Percentiles rank a stretch among this genome's conserved stretches.
phyloP scores from a whole-genome alignment of 306 rosid genomes.

The Begonia peltatifolia region DNA sequence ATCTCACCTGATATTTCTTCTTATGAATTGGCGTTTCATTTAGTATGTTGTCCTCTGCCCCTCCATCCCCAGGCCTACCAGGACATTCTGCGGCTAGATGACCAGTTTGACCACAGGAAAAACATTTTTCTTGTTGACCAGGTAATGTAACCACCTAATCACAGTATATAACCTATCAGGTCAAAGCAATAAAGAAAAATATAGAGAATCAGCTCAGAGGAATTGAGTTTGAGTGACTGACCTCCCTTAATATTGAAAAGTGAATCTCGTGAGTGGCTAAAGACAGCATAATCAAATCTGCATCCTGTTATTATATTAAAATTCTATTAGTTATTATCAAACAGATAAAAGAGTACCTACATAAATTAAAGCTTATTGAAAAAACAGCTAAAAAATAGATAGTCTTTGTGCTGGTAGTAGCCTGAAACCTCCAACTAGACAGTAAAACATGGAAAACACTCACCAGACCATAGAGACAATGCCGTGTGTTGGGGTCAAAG shows the following conservation, averaged over 20 bases:
- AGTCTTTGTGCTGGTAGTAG: no score
- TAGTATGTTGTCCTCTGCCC: constrained; percentile 45
- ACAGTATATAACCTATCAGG: not conserved
- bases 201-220: constrained; percentile 9
- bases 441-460: constrained; percentile 15
- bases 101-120: constrained; percentile 89
- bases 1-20: constrained; percentile 87
- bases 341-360: not conserved
- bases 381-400: no score
- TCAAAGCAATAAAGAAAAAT: not conserved
- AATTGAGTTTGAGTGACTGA: constrained; percentile 3
- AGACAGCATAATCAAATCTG: constrained; percentile 94
- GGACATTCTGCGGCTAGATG: constrained; percentile 79
- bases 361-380: no score
- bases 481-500: constrained; percentile 66
- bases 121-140: constrained; percentile 91
- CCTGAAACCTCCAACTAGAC: no score
- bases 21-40: constrained; percentile 77
- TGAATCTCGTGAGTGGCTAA: constrained; percentile 95
- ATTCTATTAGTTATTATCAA: not conserved
- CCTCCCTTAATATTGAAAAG: constrained; percentile 96
- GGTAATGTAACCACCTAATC: constrained; percentile 73
- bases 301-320: constrained; percentile 48
- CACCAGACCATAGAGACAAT: constrained; percentile 82
- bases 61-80: constrained; percentile 69